phyloP scores from a whole-genome alignment of 2,329 filamentous ascomycete species.

The Akanthomyces muscarius region DNA sequence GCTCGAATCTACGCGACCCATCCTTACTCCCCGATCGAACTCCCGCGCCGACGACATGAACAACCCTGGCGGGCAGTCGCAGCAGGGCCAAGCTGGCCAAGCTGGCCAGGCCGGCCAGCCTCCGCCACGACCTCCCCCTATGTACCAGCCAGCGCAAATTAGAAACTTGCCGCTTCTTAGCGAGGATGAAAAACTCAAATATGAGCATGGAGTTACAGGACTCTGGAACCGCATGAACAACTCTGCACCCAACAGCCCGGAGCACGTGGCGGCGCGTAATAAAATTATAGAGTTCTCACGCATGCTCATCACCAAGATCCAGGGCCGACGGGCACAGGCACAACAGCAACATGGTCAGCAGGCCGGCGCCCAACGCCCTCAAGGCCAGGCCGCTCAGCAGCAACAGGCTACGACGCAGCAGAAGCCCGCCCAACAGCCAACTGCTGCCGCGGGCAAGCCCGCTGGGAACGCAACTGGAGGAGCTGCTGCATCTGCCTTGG shows the following conservation, averaged over 20 bases:
- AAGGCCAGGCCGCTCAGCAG: slow-evolving; percentile 23
- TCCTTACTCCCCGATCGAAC: not conserved
- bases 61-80: slow-evolving; percentile 24
- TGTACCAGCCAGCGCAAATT: slow-evolving; percentile 52
- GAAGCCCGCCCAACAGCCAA: slow-evolving; percentile 13
- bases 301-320: slow-evolving; percentile 52
- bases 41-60: slow-evolving; percentile 23
- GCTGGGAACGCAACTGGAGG: slow-evolving; percentile 4
- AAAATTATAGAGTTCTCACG: slow-evolving; percentile 60
- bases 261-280: slow-evolving; percentile 48
- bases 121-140: slow-evolving; percentile 31
- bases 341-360: slow-evolving; percentile 30
- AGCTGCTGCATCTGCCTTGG: not conserved
- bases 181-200: slow-evolving; percentile 54
- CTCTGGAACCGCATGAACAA: slow-evolving; percentile 53
- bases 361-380: slow-evolving; percentile 18
- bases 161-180: slow-evolving; percentile 46
- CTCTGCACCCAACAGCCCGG: slow-evolving; percentile 42
- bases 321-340: slow-evolving; percentile 35
- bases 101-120: slow-evolving; percentile 24
- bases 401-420: slow-evolving; percentile 17
- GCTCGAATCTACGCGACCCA: not conserved
- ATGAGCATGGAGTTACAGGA: slow-evolving; percentile 51
- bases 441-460: not conserved
- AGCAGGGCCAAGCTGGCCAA: slow-evolving; percentile 23